These are phyloP conservation scores for Tetracladium setigerum DNA, from an alignment of 495 filamentous ascomycete genomes.

Conservation along the genomic window DNA sequence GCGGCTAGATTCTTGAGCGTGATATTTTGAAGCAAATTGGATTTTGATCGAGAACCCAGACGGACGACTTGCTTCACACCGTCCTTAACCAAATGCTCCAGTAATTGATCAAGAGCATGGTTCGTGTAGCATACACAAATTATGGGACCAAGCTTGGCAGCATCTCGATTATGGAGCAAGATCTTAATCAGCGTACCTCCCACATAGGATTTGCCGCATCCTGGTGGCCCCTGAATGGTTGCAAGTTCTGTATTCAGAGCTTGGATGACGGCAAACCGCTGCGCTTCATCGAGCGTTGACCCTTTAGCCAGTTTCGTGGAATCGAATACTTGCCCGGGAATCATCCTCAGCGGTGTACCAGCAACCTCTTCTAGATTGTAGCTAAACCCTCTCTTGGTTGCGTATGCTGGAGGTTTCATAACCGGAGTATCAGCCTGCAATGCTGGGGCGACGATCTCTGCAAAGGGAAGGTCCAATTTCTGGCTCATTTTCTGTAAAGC, in stretches of 20 bases:
- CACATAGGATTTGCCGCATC: constrained; percentile 60
- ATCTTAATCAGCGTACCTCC: constrained; percentile 46
- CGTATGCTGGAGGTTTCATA: constrained; percentile 47
- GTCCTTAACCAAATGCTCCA: constrained; percentile 53
- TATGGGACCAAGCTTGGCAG: constrained; percentile 51
- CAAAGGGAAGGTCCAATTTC: constrained; percentile 47
- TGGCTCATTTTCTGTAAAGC: constrained; percentile 54
- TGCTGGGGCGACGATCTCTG: constrained; percentile 45
- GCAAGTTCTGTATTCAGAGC: constrained; percentile 48
- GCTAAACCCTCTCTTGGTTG: constrained; percentile 37
- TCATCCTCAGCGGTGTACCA: constrained; percentile 24
- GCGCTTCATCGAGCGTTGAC: constrained; percentile 49
- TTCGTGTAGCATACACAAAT: constrained; percentile 65
- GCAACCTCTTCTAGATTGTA: constrained; percentile 46
- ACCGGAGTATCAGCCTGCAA: constrained; percentile 10
- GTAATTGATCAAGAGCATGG: constrained; percentile 65
- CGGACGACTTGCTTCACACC: constrained; percentile 56
- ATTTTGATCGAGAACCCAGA: constrained; percentile 60
- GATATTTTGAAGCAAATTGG: constrained; percentile 38
- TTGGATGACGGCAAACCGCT: constrained; percentile 48
- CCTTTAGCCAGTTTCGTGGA: constrained; percentile 28
- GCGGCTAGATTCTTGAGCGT: constrained; percentile 37
- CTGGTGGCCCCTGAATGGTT: constrained; percentile 75
- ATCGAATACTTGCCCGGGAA: constrained; percentile 32
- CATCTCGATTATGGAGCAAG: constrained; percentile 48